phyloP scores from a whole-genome alignment of 2,329 filamentous ascomycete species.

The Monosporascus sp. region DNA sequence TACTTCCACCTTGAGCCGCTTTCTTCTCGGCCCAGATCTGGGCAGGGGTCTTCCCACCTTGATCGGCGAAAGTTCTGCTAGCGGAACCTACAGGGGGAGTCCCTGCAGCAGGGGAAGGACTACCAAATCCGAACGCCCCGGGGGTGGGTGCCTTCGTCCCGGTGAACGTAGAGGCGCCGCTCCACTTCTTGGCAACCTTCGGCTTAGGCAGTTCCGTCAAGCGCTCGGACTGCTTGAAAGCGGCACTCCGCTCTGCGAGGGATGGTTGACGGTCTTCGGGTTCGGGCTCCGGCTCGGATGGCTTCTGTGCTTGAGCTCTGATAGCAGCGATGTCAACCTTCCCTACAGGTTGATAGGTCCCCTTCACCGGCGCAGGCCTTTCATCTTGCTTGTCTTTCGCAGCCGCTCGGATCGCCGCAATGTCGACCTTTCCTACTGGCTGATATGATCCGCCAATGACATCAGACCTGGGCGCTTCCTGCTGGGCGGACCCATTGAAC shows the following conservation, averaged over 20 bases:
- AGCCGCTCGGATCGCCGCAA: conserved; percentile 78
- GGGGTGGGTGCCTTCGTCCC: conserved; percentile 89
- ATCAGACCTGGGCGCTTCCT: conserved; percentile 45
- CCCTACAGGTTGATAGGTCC: conserved; percentile 88
- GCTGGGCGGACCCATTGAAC: conserved; percentile 42
- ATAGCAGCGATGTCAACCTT: conserved; percentile 98
- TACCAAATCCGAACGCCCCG: conserved; percentile 57
- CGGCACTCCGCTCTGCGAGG: conserved; percentile 70
- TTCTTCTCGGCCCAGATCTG: conserved; percentile 98
- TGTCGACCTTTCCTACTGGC: conserved; percentile 95
- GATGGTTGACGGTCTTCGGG: conserved; percentile 45
- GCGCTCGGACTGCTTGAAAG: conserved; percentile 72
- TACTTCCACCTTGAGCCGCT: conserved; percentile 64
- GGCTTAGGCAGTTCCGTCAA: conserved; percentile 88
- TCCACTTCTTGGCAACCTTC: conserved; percentile 88
- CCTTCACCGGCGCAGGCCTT: conserved; percentile 79
- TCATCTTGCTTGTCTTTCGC: conserved; percentile 68
- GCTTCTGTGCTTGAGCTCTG: conserved; percentile 72
- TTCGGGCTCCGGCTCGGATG: conserved; percentile 33
- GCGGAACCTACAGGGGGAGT: conserved; percentile 66
- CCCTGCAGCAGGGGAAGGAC: conserved; percentile 54
- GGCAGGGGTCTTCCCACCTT: conserved; percentile 92
- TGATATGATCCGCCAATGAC: conserved; percentile 85
- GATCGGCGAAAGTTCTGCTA: conserved; percentile 88
- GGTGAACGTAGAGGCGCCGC: conserved; percentile 63